Percentiles rank a stretch among this genome's conserved stretches.
Conservation (phyloP, 805 yeast species). For the Scheffersomyces amazonensis region DNA sequence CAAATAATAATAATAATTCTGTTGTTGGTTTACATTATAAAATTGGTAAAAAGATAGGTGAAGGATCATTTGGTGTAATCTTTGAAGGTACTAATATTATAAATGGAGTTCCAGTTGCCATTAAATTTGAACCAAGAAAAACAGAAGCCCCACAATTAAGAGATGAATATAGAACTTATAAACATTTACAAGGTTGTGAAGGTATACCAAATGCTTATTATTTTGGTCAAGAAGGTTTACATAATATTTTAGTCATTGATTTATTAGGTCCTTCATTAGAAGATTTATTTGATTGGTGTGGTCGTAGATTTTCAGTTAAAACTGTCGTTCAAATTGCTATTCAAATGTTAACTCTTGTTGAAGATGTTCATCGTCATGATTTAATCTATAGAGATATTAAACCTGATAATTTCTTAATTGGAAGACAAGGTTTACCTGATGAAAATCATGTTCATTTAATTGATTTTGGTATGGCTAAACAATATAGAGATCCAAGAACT, state of each 20-base stretch:
- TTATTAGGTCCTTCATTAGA: constrained; percentile 78
- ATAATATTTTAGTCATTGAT: constrained; percentile 73
- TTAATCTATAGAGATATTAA: constrained; percentile 78
- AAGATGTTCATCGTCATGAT: constrained; percentile 73
- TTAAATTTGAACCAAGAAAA: constrained; percentile 77
- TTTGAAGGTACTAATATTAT: constrained; percentile 77
- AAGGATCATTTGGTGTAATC: constrained; percentile 83
- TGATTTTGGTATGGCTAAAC: constrained; percentile 87
- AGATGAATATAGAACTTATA: constrained; percentile 78
- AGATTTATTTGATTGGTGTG: constrained; percentile 87
- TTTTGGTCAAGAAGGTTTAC: constrained; percentile 83
- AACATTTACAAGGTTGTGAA: constrained; percentile 61
- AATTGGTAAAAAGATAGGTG: constrained; percentile 81
- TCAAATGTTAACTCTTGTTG: constrained; percentile 73
- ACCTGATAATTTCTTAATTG: constrained; percentile 79
- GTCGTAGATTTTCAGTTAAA: constrained; percentile 65
- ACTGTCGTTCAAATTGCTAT: constrained; percentile 73
- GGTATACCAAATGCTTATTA: constrained; percentile 85
- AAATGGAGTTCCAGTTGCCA: constrained; percentile 65
- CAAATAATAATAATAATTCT: constrained; percentile 27
- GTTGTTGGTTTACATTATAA: constrained; percentile 70
- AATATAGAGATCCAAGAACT: constrained; percentile 75
- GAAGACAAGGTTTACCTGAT: constrained; percentile 56
- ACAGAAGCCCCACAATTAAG: constrained; percentile 82
- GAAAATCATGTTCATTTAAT: constrained; percentile 70